Percentiles rank a stretch among this genome's conserved stretches.
Conservation (phyloP, 2,329 filamentous ascomycete genomes). For the Sporothrix brasiliensis region DNA sequence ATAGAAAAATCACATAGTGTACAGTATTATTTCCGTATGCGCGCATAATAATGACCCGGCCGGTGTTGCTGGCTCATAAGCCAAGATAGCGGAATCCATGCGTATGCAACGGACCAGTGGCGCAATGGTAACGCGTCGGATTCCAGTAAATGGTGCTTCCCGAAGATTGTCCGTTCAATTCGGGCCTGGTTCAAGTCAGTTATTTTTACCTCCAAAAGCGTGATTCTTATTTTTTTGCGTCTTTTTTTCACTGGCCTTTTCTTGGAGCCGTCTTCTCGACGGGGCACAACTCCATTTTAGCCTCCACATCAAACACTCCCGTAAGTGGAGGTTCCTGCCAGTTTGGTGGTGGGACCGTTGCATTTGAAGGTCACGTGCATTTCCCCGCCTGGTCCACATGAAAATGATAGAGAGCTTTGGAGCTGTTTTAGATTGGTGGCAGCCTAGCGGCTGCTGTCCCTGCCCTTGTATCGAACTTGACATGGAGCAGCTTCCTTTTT, state of each 20-base stretch:
- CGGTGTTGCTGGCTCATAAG: slow-evolving; percentile 8
- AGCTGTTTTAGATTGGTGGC: slow-evolving; percentile 31
- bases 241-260: background rate
- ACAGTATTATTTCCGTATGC: background rate
- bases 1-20: background rate
- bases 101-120: slow-evolving; percentile 30
- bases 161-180: slow-evolving; percentile 35
- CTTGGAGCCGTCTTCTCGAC: background rate
- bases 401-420: background rate
- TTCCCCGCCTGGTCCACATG: background rate
- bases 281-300: background rate
- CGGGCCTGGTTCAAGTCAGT: slow-evolving; percentile 31
- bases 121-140: slow-evolving; percentile 35
- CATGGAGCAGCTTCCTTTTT: background rate
- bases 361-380: background rate
- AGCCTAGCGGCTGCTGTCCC: slow-evolving; percentile 6
- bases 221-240: background rate
- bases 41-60: background rate
- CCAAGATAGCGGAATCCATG: background rate
- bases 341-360: background rate
- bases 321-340: slow-evolving; percentile 3
- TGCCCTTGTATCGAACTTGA: background rate
- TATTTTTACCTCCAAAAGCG: slow-evolving; percentile 1
- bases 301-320: background rate
- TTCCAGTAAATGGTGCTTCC: slow-evolving; percentile 33